Evolutionary conservation across 164 flowering plant species (phyloP).

Genomic region (Sextonia rubra): DNA sequence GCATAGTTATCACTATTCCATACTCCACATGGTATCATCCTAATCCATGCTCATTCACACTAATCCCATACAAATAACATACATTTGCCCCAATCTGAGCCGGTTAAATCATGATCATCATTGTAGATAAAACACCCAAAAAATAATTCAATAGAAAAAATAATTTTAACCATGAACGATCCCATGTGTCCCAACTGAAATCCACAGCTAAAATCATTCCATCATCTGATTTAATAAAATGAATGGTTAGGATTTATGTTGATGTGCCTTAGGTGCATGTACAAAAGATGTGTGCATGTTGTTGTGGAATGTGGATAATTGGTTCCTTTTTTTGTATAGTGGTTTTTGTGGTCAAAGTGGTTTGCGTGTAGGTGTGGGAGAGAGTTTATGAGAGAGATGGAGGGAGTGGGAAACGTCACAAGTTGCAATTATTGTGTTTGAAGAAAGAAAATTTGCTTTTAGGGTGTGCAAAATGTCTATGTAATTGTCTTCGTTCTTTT

Average conservation of each 20-base stretch:
- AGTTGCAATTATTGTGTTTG: slow-evolving; percentile 43
- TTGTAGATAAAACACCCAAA: neutral
- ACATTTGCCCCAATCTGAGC: neutral
- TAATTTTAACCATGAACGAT: too few species aligned
- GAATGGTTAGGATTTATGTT: too few species aligned
- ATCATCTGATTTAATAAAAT: too few species aligned
- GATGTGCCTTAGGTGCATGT: too few species aligned
- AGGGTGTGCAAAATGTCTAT: neutral
- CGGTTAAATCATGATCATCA: neutral
- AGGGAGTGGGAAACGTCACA: slow-evolving; percentile 51
- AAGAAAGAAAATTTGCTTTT: slow-evolving; percentile 1
- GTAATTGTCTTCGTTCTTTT: neutral
- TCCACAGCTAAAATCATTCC: too few species aligned
- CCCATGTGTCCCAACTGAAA: too few species aligned
- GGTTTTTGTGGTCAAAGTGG: slow-evolving; percentile 46
- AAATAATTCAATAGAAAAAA: too few species aligned
- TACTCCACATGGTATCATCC: neutral
- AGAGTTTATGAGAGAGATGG: slow-evolving; percentile 31
- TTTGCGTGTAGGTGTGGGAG: slow-evolving; percentile 65
- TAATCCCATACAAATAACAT: neutral
- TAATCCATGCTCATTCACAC: neutral
- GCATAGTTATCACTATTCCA: neutral
- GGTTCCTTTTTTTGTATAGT: too few species aligned
- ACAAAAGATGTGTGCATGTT: too few species aligned
- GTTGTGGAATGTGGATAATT: too few species aligned